A percentile compares a stretch with the other conserved stretches of the same genome.
phyloP scores from a whole-genome alignment of 108 stramenopile genomes.

The Pseudonitzschia multiseries region DNA sequence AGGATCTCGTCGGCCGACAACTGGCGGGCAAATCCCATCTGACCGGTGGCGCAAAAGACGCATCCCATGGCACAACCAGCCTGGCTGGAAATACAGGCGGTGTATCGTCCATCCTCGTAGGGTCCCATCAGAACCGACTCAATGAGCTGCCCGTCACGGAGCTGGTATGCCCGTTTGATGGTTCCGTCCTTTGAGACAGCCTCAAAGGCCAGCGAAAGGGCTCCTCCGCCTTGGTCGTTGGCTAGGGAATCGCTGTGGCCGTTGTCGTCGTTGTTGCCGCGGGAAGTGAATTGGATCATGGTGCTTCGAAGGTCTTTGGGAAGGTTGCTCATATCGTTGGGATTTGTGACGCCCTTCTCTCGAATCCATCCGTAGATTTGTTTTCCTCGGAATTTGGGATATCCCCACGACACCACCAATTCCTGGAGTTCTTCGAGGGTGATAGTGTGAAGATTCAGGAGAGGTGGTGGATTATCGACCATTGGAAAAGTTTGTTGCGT shows the following conservation, averaged over 20 bases:
- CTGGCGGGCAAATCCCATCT: constrained; percentile 96
- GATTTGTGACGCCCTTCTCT: constrained; percentile 65
- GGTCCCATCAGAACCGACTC: constrained; percentile 96
- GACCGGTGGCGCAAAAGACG: constrained; percentile 89
- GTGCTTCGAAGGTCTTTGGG: constrained; percentile 65
- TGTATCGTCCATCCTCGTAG: constrained; percentile 92
- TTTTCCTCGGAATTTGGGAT: constrained; percentile 83
- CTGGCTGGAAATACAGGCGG: constrained; percentile 95
- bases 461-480: constrained; percentile 1
- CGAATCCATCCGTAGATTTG: constrained; percentile 89
- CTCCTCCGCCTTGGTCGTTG: constrained; percentile 27
- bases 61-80: constrained; percentile 97
- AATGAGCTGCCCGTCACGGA: constrained; percentile 90
- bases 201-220: constrained; percentile 64
- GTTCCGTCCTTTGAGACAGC: constrained; percentile 88
- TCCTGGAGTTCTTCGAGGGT: constrained; percentile 56
- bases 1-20: constrained; percentile 90
- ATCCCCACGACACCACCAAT: constrained; percentile 53
- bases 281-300: constrained; percentile 50
- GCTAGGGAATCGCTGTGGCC: neutral
- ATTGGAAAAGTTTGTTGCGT: neutral
- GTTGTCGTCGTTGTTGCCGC: neutral
- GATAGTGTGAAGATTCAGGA: constrained; percentile 64
- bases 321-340: constrained; percentile 85
- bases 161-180: constrained; percentile 85